A percentile compares a stretch with the other conserved stretches of the same genome.
Evolutionary conservation across 2,329 filamentous ascomycete genomes (phyloP).

Genomic region (Pseudogymnoascus verrucosus): DNA sequence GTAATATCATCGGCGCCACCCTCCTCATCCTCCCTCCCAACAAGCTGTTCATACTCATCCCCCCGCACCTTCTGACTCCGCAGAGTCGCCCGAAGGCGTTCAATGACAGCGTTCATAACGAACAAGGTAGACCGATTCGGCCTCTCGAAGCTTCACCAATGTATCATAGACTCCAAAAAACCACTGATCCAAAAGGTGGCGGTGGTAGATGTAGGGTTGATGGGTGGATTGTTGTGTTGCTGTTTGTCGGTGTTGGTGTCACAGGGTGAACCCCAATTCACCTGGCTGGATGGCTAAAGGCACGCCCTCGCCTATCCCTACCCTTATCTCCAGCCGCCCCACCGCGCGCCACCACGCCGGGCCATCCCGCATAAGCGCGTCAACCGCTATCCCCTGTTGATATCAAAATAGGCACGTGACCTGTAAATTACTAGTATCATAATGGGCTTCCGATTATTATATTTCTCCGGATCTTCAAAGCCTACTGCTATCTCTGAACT

Average conservation of each 20-base stretch:
- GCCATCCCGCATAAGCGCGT: neutral
- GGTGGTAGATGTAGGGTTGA: neutral
- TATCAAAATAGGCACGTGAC: neutral
- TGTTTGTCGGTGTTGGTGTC: neutral
- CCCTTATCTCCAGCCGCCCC: neutral
- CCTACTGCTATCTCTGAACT: neutral
- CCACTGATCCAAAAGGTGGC: neutral
- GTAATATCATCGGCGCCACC: constrained; percentile 22
- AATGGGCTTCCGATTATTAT: neutral
- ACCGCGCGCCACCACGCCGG: neutral
- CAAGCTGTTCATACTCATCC: constrained; percentile 31
- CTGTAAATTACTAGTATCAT: neutral
- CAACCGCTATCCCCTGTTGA: neutral
- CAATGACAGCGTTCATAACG: constrained; percentile 25
- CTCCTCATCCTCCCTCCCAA: constrained; percentile 19
- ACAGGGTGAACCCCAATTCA: neutral
- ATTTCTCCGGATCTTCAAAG: neutral
- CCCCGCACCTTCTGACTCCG: constrained; percentile 23
- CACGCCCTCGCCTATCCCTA: neutral
- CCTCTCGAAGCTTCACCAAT: neutral
- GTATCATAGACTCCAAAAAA: neutral
- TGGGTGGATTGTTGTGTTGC: neutral
- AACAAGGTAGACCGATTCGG: neutral
- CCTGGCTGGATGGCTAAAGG: neutral
- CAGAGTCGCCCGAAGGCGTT: constrained; percentile 34